A percentile compares a stretch with the other conserved stretches of the same genome.
Conservation (phyloP, 2,329 filamentous ascomycete species). For the Fusarium staphyleae region DNA sequence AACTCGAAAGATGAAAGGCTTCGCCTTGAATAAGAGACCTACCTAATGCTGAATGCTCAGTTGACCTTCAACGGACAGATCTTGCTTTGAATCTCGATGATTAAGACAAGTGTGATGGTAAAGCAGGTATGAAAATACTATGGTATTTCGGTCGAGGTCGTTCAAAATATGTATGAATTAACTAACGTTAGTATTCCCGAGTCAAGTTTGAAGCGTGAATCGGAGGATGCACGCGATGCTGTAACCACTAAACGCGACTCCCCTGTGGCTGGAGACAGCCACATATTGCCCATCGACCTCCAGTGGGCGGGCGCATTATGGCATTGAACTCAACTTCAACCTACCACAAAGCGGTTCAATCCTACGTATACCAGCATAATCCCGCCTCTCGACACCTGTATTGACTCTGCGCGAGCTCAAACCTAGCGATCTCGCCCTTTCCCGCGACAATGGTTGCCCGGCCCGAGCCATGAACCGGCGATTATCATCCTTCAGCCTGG, state of each 20-base stretch:
- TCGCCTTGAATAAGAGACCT: too few relatives aligned
- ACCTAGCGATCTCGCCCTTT: slow-evolving; percentile 4
- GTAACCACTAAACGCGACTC: slow-evolving; percentile 43
- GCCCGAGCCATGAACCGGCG: slow-evolving; percentile 56
- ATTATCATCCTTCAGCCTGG: slow-evolving; percentile 58
- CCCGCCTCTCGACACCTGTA: neutral
- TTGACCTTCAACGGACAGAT: too few relatives aligned
- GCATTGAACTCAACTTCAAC: slow-evolving; percentile 19
- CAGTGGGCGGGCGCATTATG: slow-evolving; percentile 22
- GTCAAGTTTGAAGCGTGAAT: slow-evolving; percentile 10
- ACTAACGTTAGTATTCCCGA: neutral
- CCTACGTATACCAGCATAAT: neutral
- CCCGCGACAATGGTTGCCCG: slow-evolving; percentile 50
- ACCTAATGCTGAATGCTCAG: too few relatives aligned
- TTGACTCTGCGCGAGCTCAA: slow-evolving; percentile 2
- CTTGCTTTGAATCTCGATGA: too few relatives aligned
- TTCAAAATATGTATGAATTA: neutral
- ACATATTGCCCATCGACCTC: slow-evolving; percentile 31
- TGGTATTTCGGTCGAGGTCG: neutral
- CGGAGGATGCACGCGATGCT: slow-evolving; percentile 28
- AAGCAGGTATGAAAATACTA: too few relatives aligned
- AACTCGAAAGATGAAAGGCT: too few relatives aligned
- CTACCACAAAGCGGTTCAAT: slow-evolving; percentile 1
- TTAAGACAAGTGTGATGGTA: too few relatives aligned
- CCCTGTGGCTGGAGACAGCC: slow-evolving; percentile 36